phyloP scores from a whole-genome alignment of 2,329 filamentous ascomycete species.

The Fusarium concolor region DNA sequence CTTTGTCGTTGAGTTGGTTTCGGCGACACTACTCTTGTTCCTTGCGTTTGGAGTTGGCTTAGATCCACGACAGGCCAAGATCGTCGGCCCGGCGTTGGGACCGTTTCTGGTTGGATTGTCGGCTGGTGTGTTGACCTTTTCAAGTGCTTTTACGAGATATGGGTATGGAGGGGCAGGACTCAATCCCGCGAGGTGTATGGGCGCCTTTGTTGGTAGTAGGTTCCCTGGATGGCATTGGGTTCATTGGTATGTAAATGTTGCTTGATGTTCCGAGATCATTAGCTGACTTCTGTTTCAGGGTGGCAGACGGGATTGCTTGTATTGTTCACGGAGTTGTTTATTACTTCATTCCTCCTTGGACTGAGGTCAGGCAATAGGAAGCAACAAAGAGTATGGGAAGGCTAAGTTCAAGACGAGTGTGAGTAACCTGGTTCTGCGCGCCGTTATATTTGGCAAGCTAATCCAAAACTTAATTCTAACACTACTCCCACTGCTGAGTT shows the following conservation, averaged over 20 bases:
- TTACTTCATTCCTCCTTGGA: conserved; percentile 38
- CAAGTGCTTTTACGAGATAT: conserved; percentile 46
- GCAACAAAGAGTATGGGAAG: too few species aligned
- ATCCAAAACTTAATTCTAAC: too few species aligned
- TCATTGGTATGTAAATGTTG: conserved; percentile 36
- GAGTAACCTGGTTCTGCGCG: too few species aligned
- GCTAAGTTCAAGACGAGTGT: too few species aligned
- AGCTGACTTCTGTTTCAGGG: conserved; percentile 23
- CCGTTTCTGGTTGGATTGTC: conserved; percentile 62
- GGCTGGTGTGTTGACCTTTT: conserved; percentile 52
- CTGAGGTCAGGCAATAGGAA: not conserved
- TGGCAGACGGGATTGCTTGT: conserved; percentile 24
- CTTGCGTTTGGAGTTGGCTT: conserved; percentile 65
- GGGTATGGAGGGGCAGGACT: conserved; percentile 41
- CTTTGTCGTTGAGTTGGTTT: conserved; percentile 62
- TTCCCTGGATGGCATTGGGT: conserved; percentile 45
- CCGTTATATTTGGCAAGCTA: too few species aligned
- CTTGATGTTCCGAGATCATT: fast-evolving
- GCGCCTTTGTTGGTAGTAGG: conserved; percentile 30
- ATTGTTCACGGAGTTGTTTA: conserved; percentile 31
- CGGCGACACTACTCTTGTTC: conserved; percentile 60
- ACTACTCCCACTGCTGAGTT: too few species aligned
- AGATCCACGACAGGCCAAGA: conserved; percentile 62
- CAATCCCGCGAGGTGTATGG: conserved; percentile 43
- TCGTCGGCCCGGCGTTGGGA: conserved; percentile 61